These are phyloP conservation scores for Saturnispora sekii DNA, from an alignment of 805 yeast genomes.

Conservation along the genomic window DNA sequence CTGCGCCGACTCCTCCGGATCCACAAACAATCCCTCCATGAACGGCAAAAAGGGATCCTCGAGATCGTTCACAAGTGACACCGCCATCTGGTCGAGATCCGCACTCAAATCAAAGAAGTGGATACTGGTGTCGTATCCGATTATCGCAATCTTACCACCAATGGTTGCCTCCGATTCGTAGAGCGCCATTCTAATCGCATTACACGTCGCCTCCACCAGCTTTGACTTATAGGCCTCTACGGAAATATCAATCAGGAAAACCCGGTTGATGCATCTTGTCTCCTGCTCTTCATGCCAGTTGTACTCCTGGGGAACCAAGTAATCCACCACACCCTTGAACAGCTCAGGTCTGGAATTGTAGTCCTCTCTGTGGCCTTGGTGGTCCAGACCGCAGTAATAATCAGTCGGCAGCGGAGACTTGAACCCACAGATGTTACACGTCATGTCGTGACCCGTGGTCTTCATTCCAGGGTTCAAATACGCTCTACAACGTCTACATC, in stretches of 20 bases:
- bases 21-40: conserved; percentile 66
- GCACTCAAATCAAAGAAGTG: conserved; percentile 66
- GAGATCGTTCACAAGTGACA: conserved; percentile 57
- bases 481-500: conserved; percentile 88
- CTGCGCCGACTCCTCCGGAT: conserved; percentile 54
- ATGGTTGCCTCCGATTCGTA: conserved; percentile 32
- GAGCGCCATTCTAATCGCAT: conserved; percentile 40
- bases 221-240: conserved; percentile 56
- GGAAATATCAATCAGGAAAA: conserved; percentile 64
- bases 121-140: conserved; percentile 63
- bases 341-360: conserved; percentile 62
- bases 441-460: conserved; percentile 51
- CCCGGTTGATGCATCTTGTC: conserved; percentile 11
- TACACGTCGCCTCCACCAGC: conserved; percentile 22
- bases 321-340: conserved; percentile 75
- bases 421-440: conserved; percentile 82
- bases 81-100: conserved; percentile 43
- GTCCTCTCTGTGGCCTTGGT: conserved; percentile 55
- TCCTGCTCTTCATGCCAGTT: conserved; percentile 31
- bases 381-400: conserved; percentile 54
- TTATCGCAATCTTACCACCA: conserved; percentile 53
- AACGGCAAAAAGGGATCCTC: conserved; percentile 80
- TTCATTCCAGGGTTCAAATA: conserved; percentile 81
- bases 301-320: conserved; percentile 66
- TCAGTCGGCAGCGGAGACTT: conserved; percentile 60